Base-by-base conservation (phyloP, 306 rosid species). In the Trifolium dubium region DNA sequence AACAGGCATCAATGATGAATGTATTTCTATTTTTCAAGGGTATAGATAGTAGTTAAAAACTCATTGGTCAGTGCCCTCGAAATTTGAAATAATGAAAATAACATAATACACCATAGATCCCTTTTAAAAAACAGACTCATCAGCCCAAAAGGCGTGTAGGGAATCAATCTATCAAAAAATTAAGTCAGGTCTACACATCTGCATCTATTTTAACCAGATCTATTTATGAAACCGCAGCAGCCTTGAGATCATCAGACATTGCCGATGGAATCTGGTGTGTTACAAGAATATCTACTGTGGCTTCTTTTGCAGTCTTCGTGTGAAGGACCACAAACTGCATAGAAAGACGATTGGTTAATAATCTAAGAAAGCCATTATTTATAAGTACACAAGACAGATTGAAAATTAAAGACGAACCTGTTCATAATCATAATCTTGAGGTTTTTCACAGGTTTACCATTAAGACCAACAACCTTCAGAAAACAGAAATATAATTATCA, bases 261-360 rank as follows among this genome's bases (percentile, higher is more conserved):
- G 96, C 91, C 14, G 97, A 89, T 19, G 97, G 89, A 78, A 93
- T 87, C 86, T 97, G 86, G 73, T 93, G 97, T 29, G 96, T 94
- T 31, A 95, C 72, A 63, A 94, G 91, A 83, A 94, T 91, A 80
- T 91, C 91, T 15, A 73, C 78, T 7, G 97, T 94, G 62, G 98
- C 94, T 14, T 88, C 90, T 76, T 89, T 91, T 19, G 98, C 97
- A 17, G 88, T 86, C 37, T 82, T 69, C 10, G 88, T 75, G 44
- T 87, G 90, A 78, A 94, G 98, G 61, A 91, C 96, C 50, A 84
- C 97, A 49, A 87, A 82, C 98, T 94, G 92, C 79, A 76, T 53
- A 72, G 8, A n/a, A 76, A 44, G 50, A 82, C 4, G 46, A 46
- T 8, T 7, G 28, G 71, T 44, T 23, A 81, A 69, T 62, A 61